Evolutionary conservation across 1,284 basidiomycete species (phyloP), one percentile per base, ranked within the genome.

Genomic region (Sporisorium graminicola): DNA sequence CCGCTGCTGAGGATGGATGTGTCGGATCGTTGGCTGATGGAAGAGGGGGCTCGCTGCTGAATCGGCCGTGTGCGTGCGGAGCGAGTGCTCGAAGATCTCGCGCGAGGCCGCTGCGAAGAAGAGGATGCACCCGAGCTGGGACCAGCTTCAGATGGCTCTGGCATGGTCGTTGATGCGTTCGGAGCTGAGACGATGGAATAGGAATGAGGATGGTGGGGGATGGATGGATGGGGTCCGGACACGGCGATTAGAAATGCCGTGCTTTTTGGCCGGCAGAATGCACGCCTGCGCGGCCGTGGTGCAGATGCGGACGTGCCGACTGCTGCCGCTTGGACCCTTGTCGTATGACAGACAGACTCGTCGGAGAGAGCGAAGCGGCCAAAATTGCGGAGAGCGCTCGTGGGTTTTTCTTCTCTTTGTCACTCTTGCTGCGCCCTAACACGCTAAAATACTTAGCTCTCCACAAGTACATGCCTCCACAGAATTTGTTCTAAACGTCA

Each of bases 21-120:
- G 35, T 77, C 74, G 8, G 74, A 77, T n/a, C 63, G 70, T 24
- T 66, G 58, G 58, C 74, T 77, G 52, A 66, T 44, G n/a, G 58
- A 65, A 7, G 74, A 77, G 6, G 70, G 16, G 5, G 70, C 70
- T 14, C 70, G 65, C 3, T 65, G 22, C 22, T 55, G 59, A 13
- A 58, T 29, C 24, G 63, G 49, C 22, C 73, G 58, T 8, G 73
- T 47, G 3, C 66, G 59, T 7, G 9, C 29, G 9, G 64, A 37
- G 10, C 73, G 59, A 1, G 55, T 63, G 27, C 59, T 44, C 8
- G 73, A 75, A 10, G 73, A 75, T 27, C 73, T 24, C 14, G 67
- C 27, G 40, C 67, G 63, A 14, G 27, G 58, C 24, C 63, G 63
- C 22, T 55, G 52, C 0, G 53, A 29, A 33, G 61, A 7, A 2